Evolutionary conservation across 2,329 filamentous ascomycete genomes (phyloP).

Genomic region (Remersonia thermophila): DNA sequence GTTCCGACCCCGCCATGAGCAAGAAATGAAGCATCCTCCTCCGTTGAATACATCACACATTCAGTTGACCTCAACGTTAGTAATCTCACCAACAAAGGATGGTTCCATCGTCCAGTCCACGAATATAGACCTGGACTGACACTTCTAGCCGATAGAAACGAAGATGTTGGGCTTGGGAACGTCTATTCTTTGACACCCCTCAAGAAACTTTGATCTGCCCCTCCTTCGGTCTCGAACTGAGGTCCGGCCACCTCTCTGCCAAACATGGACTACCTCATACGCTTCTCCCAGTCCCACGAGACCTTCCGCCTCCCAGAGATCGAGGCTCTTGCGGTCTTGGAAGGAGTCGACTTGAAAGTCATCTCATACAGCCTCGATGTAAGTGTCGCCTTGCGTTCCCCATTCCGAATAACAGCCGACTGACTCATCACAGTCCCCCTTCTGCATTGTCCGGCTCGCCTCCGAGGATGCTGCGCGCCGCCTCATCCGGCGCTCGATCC

Average conservation of each 20-base stretch:
- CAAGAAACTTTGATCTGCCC: too few species aligned
- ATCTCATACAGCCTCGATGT: slow-evolving; percentile 65
- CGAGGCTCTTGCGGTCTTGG: slow-evolving; percentile 61
- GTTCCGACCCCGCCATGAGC: too few species aligned
- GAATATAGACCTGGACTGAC: too few species aligned
- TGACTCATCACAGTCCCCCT: slow-evolving; percentile 55
- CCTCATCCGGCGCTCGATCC: slow-evolving; percentile 64
- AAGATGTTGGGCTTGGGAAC: too few species aligned
- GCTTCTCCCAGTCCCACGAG: slow-evolving; percentile 81
- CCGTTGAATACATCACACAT: too few species aligned
- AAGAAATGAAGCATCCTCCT: too few species aligned
- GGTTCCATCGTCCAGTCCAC: too few species aligned
- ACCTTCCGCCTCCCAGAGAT: slow-evolving; percentile 82
- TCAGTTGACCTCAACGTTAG: too few species aligned
- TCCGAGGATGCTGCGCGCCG: slow-evolving; percentile 51
- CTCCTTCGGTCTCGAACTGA: too few species aligned
- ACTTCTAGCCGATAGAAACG: too few species aligned
- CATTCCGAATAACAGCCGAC: neutral
- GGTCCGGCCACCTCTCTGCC: neutral
- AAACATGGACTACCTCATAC: slow-evolving; percentile 65
- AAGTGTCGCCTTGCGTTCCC: slow-evolving; percentile 24
- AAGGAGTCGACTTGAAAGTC: slow-evolving; percentile 56
- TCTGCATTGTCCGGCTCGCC: slow-evolving; percentile 62
- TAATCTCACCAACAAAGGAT: too few species aligned
- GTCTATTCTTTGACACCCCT: too few species aligned